Base-by-base conservation (phyloP, 2,329 filamentous ascomycete genomes). In the Calonectria ilicicola region DNA sequence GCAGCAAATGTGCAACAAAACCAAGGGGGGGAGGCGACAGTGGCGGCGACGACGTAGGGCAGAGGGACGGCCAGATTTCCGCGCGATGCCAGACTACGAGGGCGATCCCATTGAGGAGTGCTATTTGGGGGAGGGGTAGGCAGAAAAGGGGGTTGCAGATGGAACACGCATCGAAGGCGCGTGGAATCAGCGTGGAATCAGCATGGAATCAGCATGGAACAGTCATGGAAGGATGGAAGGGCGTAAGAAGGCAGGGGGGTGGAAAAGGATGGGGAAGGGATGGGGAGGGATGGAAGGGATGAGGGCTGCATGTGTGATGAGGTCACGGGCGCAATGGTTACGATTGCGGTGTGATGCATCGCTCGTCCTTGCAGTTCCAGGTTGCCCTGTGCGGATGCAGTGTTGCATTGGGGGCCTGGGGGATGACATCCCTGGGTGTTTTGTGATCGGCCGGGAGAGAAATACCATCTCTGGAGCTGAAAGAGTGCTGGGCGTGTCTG, bases 81-180 rank as follows among this genome's bases (percentile, higher is more conserved):
- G 82, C 64, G 68, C 79, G 21, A 75, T 84, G 74, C 82, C 82
- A 17, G 75, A 81, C 69, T 78, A 82, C 65, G 73, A 81, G 17
- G 80, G 74, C 21, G 82, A 84, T 69, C 82, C 82, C 53, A 83
- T 84, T 64, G 82, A 84, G 38, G 80, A 78, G 40, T 73, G 68
- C 23, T 66, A 35, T 47, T 26, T 21, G 17, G 26, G 23, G 23
- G 66, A 72, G 62, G 66, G 62, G 42, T 70, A 70, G 67, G 53
- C 38, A 51, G 56, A 65, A 69, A 70, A 69, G 65, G 70, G 63
- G 51, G 67, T 17, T 27, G 58, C 53, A 62, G 58, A 35, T 38
- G 63, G 58, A 49, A 49, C 42, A 49, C 65, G 32, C 58, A 60
- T 67, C 19, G 65, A 67, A 67, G 27, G 49, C 38, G 38, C 40